phyloP scores from a whole-genome alignment of 148 eudicot genomes.

The Suaeda aralocaspica region DNA sequence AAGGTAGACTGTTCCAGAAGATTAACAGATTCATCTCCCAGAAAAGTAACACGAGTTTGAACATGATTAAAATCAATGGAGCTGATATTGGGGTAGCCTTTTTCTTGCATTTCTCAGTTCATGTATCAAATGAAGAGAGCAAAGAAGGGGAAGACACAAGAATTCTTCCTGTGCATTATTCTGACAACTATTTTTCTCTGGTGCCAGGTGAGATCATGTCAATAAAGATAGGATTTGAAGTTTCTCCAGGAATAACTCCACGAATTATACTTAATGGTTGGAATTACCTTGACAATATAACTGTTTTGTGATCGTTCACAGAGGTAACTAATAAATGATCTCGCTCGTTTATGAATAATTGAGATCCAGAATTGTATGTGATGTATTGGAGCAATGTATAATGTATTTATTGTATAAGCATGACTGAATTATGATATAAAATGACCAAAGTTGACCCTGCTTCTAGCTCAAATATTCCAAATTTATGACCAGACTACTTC shows the following conservation, averaged over 20 bases:
- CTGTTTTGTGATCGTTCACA: constrained; percentile 30
- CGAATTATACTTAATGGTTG: constrained; percentile 68
- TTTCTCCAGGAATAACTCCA: constrained; percentile 67
- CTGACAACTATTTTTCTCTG: constrained; percentile 87
- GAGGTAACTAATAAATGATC: too few relatives aligned
- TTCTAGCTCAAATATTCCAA: too few relatives aligned
- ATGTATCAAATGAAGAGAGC: constrained; percentile 46
- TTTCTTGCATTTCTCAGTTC: constrained; percentile 84
- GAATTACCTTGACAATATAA: constrained; percentile 49
- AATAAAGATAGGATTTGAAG: constrained; percentile 65
- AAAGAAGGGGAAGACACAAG: constrained; percentile 76
- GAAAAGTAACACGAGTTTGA: constrained; percentile 21
- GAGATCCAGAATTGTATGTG: too few relatives aligned
- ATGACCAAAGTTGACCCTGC: too few relatives aligned
- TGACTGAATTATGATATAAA: too few relatives aligned
- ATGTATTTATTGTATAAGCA: too few relatives aligned
- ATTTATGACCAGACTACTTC: too few relatives aligned
- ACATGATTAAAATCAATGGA: constrained; percentile 54
- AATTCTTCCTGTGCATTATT: constrained; percentile 94
- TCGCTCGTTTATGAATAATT: too few relatives aligned
- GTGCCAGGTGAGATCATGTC: constrained; percentile 77
- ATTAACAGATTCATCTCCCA: constrained; percentile 32
- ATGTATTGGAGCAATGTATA: too few relatives aligned
- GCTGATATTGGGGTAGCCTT: constrained; percentile 74
- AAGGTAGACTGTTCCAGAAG: constrained; percentile 43